Conservation (phyloP, 2,329 filamentous ascomycete genomes). For the Tolypocladium cylindrosporum region DNA sequence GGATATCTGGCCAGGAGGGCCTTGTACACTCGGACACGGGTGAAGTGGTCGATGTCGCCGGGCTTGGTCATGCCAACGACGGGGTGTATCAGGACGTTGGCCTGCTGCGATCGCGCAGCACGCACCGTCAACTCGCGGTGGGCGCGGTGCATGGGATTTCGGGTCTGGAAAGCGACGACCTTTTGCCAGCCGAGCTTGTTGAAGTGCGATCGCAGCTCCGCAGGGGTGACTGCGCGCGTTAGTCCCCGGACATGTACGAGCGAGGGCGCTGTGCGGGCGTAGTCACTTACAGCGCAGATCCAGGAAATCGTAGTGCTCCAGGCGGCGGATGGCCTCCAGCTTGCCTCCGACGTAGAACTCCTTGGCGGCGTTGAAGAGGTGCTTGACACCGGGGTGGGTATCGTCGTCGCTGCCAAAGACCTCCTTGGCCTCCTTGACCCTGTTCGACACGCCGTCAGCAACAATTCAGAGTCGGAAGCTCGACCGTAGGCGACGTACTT, state of each 20-base stretch:
- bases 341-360: slow-evolving; percentile 95
- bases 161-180: slow-evolving; percentile 97
- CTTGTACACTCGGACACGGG: slow-evolving; percentile 96
- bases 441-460: slow-evolving; percentile 21
- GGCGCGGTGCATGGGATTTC: slow-evolving; percentile 98
- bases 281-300: slow-evolving; percentile 70
- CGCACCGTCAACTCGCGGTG: slow-evolving; percentile 97
- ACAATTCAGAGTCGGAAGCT: neutral
- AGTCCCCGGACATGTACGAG: slow-evolving; percentile 1
- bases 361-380: slow-evolving; percentile 69
- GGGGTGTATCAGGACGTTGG: slow-evolving; percentile 97
- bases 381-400: slow-evolving; percentile 85
- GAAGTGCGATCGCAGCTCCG: slow-evolving; percentile 91
- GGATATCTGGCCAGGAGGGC: slow-evolving; percentile 92
- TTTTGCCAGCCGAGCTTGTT: slow-evolving; percentile 98
- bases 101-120: slow-evolving; percentile 88
- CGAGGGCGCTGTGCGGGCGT: neutral
- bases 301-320: slow-evolving; percentile 98
- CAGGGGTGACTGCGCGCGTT: slow-evolving; percentile 61
- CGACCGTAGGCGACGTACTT: slow-evolving; percentile 54
- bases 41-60: slow-evolving; percentile 99
- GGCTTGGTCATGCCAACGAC: slow-evolving; percentile 98
- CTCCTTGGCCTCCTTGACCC: slow-evolving; percentile 79
- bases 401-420: slow-evolving; percentile 90
- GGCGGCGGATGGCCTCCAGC: slow-evolving; percentile 86